These are phyloP conservation scores for Acarospora socialis DNA, from an alignment of 2,329 filamentous ascomycete genomes.

Conservation along the genomic window DNA sequence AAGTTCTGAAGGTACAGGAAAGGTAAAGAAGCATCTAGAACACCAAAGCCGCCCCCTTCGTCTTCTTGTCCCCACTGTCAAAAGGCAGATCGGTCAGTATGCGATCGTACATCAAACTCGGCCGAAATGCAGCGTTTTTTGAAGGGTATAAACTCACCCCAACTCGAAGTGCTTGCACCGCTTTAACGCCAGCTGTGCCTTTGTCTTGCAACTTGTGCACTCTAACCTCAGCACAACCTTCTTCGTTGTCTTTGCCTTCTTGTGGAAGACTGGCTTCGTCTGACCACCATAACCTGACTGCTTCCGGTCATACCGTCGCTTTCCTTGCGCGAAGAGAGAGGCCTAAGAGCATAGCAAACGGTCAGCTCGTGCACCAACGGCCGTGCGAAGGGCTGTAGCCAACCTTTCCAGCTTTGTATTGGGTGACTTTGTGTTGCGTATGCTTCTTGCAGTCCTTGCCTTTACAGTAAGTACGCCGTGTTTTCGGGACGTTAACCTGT, in stretches of 20 bases:
- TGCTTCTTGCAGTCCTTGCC: slow-evolving; percentile 86
- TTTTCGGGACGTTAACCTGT: slow-evolving; percentile 97
- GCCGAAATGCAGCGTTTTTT: background rate
- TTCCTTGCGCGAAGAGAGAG: slow-evolving; percentile 94
- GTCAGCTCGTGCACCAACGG: slow-evolving; percentile 11
- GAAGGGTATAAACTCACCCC: slow-evolving; percentile 60
- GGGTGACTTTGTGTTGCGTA: slow-evolving; percentile 84
- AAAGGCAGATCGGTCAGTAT: slow-evolving; percentile 29
- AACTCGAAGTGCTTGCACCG: slow-evolving; percentile 99
- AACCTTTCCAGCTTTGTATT: slow-evolving; percentile 95
- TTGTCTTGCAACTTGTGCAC: slow-evolving; percentile 95
- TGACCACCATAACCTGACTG: slow-evolving; percentile 99
- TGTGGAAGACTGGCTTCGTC: slow-evolving; percentile 99
- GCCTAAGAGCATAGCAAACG: slow-evolving; percentile 50
- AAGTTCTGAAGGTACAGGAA: too few species aligned
- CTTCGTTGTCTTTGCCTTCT: slow-evolving; percentile 99
- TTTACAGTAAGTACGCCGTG: slow-evolving; percentile 95
- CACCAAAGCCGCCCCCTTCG: slow-evolving; percentile 98
- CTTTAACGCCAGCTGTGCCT: slow-evolving; percentile 92
- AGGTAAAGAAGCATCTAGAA: slow-evolving; percentile 72
- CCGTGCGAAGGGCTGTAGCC: slow-evolving; percentile 17
- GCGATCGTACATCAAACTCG: slow-evolving; percentile 1
- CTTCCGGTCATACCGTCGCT: slow-evolving; percentile 99
- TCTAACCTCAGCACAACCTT: slow-evolving; percentile 98
- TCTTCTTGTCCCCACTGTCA: slow-evolving; percentile 99